phyloP scores from a whole-genome alignment of 257 asterid genomes.

The Echium plantagineum region DNA sequence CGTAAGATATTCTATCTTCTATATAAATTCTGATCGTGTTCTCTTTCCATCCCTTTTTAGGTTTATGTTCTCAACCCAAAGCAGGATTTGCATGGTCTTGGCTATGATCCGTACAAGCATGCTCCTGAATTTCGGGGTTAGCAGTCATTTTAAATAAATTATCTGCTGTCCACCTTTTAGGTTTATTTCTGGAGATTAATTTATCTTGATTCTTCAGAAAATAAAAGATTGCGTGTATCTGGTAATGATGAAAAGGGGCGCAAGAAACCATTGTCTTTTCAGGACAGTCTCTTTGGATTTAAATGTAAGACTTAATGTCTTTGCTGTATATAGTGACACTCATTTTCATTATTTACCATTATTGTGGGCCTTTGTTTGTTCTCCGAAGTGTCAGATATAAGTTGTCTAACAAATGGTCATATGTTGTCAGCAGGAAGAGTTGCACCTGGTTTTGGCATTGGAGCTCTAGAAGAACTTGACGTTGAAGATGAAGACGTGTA shows the following conservation, averaged over 20 bases:
- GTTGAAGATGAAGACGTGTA: conserved; percentile 93
- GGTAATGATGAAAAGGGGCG: conserved; percentile 33
- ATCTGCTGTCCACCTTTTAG: conserved; percentile 6
- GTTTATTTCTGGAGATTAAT: conserved; percentile 1
- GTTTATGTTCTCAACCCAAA: conserved; percentile 74
- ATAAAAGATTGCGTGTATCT: conserved; percentile 54
- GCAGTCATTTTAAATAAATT: conserved; percentile 17
- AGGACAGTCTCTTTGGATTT: conserved; percentile 42
- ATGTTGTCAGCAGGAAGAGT: conserved; percentile 47
- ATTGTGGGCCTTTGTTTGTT: neutral
- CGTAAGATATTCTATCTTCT: neutral
- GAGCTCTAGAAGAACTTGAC: conserved; percentile 94
- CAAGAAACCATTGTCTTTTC: conserved; percentile 35
- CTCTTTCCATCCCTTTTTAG: conserved; percentile 19
- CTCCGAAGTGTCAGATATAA: neutral
- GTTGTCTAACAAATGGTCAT: conserved; percentile 16
- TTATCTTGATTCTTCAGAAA: conserved; percentile 34
- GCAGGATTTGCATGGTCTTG: conserved; percentile 80
- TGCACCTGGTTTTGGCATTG: conserved; percentile 95
- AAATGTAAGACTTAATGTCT: conserved; percentile 24
- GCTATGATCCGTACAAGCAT: conserved; percentile 92
- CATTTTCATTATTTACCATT: neutral
- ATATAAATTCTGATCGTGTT: neutral
- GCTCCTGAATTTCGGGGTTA: conserved; percentile 98
- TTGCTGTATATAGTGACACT: neutral